These are phyloP conservation scores for Ceratocystiopsis minuta DNA, from an alignment of 2,329 filamentous ascomycete genomes.

Conservation along the genomic window DNA sequence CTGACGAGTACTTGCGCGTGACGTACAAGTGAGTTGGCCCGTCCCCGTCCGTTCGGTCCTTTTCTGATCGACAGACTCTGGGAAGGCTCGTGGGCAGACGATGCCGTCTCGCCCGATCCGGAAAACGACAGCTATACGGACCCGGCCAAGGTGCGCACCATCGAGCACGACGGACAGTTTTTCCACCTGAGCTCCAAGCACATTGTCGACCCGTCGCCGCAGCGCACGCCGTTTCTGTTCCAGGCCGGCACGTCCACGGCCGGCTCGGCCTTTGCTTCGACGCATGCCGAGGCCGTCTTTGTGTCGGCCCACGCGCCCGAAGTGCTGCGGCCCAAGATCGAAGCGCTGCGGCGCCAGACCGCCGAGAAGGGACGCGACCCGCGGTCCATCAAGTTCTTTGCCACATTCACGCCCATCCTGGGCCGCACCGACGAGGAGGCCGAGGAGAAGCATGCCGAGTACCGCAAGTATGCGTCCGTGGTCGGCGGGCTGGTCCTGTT, in stretches of 20 bases:
- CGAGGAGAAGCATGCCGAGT: conserved; percentile 7
- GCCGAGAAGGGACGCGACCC: conserved; percentile 8
- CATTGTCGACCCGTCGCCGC: conserved; percentile 3
- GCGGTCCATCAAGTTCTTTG: conserved; percentile 9
- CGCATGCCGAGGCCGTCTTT: conserved; percentile 10
- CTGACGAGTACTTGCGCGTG: conserved; percentile 2
- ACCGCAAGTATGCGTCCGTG: conserved; percentile 7
- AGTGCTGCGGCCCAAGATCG: conserved; percentile 3
- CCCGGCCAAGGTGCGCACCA: conserved; percentile 3
- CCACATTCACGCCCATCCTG: conserved; percentile 8
- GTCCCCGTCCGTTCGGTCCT: no score
- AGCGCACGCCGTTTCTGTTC: conserved; percentile 13
- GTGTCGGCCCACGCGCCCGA: conserved; percentile 7
- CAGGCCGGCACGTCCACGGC: conserved; percentile 10
- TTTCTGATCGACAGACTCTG: neutral
- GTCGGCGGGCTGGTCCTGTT: conserved; percentile 11
- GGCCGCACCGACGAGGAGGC: conserved; percentile 9
- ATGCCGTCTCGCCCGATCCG: conserved; percentile 2
- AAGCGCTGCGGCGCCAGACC: conserved; percentile 4
- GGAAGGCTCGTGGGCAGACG: conserved; percentile 5
- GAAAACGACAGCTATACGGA: neutral
- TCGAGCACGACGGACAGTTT: conserved; percentile 4
- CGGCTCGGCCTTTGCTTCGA: conserved; percentile 8
- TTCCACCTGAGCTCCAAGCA: neutral
- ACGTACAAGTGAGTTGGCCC: neutral